These are phyloP conservation scores for Limonium bicolor DNA, from an alignment of 148 eudicot species.

Conservation along the genomic window DNA sequence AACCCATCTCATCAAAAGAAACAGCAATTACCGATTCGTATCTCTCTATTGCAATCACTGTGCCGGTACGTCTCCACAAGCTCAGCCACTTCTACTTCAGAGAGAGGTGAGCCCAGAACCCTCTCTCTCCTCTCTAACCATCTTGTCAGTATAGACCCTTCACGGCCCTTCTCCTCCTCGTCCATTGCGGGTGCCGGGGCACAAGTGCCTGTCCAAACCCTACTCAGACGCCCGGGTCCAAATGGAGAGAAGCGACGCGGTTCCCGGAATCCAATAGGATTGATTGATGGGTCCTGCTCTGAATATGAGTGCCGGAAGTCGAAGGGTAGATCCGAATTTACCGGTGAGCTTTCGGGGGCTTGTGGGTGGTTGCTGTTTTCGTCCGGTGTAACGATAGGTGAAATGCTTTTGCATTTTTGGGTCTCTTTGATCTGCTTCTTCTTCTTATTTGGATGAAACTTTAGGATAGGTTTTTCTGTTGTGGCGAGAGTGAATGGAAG, in stretches of 20 bases:
- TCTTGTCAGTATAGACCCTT: too few species aligned
- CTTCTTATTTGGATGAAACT: background rate
- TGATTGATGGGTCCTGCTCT: slow-evolving; percentile 28
- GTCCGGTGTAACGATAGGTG: too few species aligned
- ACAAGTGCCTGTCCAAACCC: slow-evolving; percentile 80
- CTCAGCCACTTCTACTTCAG: slow-evolving; percentile 40
- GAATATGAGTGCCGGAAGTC: slow-evolving; percentile 86
- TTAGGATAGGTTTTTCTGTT: slow-evolving; percentile 15
- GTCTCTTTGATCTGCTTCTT: slow-evolving; percentile 6
- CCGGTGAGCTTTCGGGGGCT: slow-evolving; percentile 6
- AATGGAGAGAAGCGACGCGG: slow-evolving; percentile 75
- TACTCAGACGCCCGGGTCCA: slow-evolving; percentile 82
- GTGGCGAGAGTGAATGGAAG: slow-evolving; percentile 58
- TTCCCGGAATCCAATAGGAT: slow-evolving; percentile 82
- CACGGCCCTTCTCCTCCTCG: slow-evolving; percentile 8
- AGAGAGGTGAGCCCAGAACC: slow-evolving; percentile 53
- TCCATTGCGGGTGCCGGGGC: slow-evolving; percentile 26
- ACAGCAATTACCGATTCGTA: slow-evolving; percentile 48
- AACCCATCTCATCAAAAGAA: too few species aligned
- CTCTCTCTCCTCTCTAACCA: slow-evolving; percentile 19
- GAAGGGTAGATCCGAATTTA: slow-evolving; percentile 56
- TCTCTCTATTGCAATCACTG: slow-evolving; percentile 68
- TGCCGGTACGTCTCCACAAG: slow-evolving; percentile 82
- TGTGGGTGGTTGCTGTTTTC: slow-evolving; percentile 7
- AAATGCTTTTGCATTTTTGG: slow-evolving; percentile 4